phyloP scores from a whole-genome alignment of 768 basidiomycete species.

The Collybia sp. region DNA sequence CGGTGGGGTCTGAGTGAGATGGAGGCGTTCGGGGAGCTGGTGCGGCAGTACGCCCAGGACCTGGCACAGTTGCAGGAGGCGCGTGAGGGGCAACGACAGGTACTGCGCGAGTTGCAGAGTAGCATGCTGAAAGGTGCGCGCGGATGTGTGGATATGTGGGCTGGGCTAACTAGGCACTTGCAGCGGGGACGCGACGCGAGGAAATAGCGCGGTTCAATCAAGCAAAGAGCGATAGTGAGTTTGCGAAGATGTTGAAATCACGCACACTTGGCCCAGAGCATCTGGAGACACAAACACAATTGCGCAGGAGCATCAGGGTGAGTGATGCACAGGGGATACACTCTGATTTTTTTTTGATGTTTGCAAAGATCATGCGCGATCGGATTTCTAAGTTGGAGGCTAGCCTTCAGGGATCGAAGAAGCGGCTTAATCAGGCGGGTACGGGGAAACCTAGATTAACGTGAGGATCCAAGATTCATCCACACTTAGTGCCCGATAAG shows the following conservation, averaged over 20 bases:
- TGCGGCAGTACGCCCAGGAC: slow-evolving; percentile 48
- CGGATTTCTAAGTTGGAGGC: slow-evolving; percentile 79
- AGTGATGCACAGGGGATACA: slow-evolving; percentile 14
- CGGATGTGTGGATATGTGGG: neutral
- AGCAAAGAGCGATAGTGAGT: slow-evolving; percentile 75
- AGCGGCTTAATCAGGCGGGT: slow-evolving; percentile 56
- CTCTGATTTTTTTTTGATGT: neutral
- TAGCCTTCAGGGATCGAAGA: slow-evolving; percentile 64
- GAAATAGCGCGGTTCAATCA: slow-evolving; percentile 78
- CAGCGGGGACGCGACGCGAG: slow-evolving; percentile 79
- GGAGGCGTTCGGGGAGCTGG: slow-evolving; percentile 42
- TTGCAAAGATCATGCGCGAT: slow-evolving; percentile 56
- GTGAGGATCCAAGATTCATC: slow-evolving; percentile 32
- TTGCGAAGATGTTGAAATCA: slow-evolving; percentile 68
- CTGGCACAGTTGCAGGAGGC: slow-evolving; percentile 42
- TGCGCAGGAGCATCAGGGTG: slow-evolving; percentile 72
- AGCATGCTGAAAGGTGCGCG: slow-evolving; percentile 62
- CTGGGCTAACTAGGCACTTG: neutral
- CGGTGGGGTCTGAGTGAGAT: slow-evolving; percentile 56
- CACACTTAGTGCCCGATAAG: neutral
- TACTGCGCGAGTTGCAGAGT: slow-evolving; percentile 55
- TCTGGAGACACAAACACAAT: slow-evolving; percentile 71
- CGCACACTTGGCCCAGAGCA: slow-evolving; percentile 88
- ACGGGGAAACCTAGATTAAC: slow-evolving; percentile 58
- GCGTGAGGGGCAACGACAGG: slow-evolving; percentile 32